Percentiles rank a stretch among this genome's conserved stretches.
These are phyloP conservation scores for Aspergillus quadrilineatus DNA, from an alignment of 2,329 filamentous ascomycete species.

Conservation along the genomic window DNA sequence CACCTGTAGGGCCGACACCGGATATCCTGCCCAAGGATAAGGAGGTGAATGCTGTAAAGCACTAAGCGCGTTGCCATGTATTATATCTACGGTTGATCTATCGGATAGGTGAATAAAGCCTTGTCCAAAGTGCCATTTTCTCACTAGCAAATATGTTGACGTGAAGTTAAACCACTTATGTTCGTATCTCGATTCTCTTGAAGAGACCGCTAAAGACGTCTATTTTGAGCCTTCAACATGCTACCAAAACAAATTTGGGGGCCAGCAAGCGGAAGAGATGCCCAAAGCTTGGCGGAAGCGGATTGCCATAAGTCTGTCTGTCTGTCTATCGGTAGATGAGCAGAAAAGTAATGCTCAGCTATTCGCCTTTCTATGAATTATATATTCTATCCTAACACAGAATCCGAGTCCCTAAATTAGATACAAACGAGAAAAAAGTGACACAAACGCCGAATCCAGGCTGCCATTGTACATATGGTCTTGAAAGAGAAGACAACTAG, in stretches of 20 bases:
- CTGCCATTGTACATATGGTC: constrained; percentile 19
- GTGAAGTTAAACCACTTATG: too few relatives aligned
- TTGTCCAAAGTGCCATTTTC: not conserved
- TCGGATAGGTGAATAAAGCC: not conserved
- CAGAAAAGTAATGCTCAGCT: constrained; percentile 2
- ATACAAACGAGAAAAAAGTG: constrained; percentile 16
- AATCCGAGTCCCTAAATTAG: constrained; percentile 12
- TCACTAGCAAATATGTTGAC: too few relatives aligned
- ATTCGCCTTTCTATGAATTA: constrained; percentile 15
- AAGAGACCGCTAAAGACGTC: too few relatives aligned
- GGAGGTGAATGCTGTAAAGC: constrained; percentile 58
- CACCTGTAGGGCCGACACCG: constrained; percentile 79
- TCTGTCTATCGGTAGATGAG: not conserved
- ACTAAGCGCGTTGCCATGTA: not conserved
- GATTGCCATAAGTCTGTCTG: too few relatives aligned
- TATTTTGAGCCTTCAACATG: too few relatives aligned
- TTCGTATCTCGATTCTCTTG: too few relatives aligned
- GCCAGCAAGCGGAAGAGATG: too few relatives aligned
- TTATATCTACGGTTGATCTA: not conserved
- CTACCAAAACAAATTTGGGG: too few relatives aligned
- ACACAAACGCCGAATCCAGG: not conserved
- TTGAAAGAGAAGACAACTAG: constrained; percentile 15
- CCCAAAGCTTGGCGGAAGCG: too few relatives aligned
- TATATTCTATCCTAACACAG: constrained; percentile 10
- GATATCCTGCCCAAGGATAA: constrained; percentile 75